These are phyloP conservation scores for Podaxis rugospora DNA, from an alignment of 768 basidiomycete genomes.

Conservation along the genomic window DNA sequence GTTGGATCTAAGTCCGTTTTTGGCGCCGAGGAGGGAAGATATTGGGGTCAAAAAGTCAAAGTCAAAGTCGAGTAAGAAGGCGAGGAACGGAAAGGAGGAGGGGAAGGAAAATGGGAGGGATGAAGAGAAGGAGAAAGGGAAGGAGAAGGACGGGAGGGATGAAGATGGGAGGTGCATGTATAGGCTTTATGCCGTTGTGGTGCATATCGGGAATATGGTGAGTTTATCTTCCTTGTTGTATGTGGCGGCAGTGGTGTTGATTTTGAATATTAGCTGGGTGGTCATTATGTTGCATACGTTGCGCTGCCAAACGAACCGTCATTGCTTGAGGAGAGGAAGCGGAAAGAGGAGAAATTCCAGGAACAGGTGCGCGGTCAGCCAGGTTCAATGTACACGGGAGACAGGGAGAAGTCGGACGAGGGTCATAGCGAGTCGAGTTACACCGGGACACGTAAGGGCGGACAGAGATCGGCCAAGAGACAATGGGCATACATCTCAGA, in stretches of 20 bases:
- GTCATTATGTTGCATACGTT: conserved; percentile 86
- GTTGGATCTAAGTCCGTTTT: conserved; percentile 80
- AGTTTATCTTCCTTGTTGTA: conserved; percentile 19
- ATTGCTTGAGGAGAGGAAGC: neutral
- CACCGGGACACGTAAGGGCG: conserved; percentile 2
- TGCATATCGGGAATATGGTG: conserved; percentile 87
- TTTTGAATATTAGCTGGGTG: conserved; percentile 58
- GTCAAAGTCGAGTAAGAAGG: neutral
- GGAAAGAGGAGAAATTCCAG: neutral
- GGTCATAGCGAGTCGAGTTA: no score
- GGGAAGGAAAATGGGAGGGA: conserved; percentile 5
- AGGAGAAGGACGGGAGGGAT: conserved; percentile 7
- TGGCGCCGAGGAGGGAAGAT: conserved; percentile 77
- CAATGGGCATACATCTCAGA: conserved; percentile 95
- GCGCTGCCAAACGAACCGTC: conserved; percentile 50
- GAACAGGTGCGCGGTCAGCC: neutral
- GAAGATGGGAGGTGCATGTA: conserved; percentile 29
- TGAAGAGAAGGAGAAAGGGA: conserved; percentile 7
- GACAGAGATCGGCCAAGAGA: conserved; percentile 28
- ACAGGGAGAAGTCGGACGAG: neutral
- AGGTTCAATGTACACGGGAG: neutral
- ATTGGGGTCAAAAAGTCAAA: conserved; percentile 30
- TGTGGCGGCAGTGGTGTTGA: conserved; percentile 8
- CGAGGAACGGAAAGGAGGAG: conserved; percentile 1
- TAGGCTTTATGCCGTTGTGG: conserved; percentile 74